Conservation (phyloP, 805 yeast genomes). For the Pichia membranifaciens region DNA sequence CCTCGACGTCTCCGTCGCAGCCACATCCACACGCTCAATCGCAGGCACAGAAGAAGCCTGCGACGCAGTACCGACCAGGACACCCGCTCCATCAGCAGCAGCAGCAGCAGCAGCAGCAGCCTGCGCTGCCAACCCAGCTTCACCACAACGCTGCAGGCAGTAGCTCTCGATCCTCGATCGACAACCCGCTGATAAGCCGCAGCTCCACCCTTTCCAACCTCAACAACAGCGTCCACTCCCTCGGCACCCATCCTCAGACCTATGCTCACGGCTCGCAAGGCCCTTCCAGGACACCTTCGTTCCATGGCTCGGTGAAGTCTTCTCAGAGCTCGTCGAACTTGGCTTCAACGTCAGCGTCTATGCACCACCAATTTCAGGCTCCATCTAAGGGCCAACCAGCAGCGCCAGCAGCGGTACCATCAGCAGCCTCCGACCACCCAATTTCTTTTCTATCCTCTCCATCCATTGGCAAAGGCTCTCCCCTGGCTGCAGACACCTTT, state of each 20-base stretch:
- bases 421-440: too few relatives aligned
- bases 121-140: too few relatives aligned
- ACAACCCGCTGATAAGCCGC: background rate
- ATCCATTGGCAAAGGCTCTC: background rate
- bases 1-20: background rate
- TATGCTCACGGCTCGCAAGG: too few relatives aligned
- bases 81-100: too few relatives aligned
- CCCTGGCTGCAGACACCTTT: too few relatives aligned
- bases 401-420: too few relatives aligned
- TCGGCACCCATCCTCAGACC: too few relatives aligned
- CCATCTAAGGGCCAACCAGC: background rate
- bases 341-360: background rate
- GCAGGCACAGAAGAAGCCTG: too few relatives aligned
- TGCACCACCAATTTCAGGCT: too few relatives aligned
- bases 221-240: background rate
- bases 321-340: background rate
- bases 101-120: too few relatives aligned
- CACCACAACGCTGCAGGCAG: background rate
- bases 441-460: background rate
- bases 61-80: background rate
- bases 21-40: too few relatives aligned
- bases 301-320: background rate
- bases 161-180: background rate
- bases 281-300: too few relatives aligned
- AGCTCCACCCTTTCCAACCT: background rate